Conservation (phyloP, 768 basidiomycete species). For the Boletus huronensis region DNA sequence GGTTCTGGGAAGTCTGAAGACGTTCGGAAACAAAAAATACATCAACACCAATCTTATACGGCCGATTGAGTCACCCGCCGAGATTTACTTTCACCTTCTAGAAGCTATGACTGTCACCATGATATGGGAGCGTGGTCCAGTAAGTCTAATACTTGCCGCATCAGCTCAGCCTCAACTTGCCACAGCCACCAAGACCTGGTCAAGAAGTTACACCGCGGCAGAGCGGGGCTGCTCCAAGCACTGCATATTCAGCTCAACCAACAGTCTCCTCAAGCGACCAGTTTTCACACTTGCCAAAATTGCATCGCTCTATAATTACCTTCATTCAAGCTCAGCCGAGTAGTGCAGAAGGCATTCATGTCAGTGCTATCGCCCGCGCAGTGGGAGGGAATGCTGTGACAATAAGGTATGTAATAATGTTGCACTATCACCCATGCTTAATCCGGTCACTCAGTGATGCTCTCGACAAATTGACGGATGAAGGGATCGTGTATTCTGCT, state of each 20-base stretch:
- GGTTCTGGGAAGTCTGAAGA: constrained; percentile 78
- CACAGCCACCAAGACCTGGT: constrained; percentile 34
- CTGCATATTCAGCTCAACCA: constrained; percentile 43
- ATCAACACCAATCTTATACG: constrained; percentile 78
- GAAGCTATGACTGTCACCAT: constrained; percentile 72
- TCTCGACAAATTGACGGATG: constrained; percentile 73
- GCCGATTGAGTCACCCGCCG: constrained; percentile 62
- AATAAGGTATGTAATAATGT: constrained; percentile 52
- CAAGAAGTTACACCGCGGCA: constrained; percentile 14
- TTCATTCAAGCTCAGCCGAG: constrained; percentile 51
- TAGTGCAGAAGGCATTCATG: constrained; percentile 66
- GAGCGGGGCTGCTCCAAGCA: constrained; percentile 20
- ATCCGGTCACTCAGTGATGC: constrained; percentile 49
- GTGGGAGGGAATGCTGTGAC: constrained; percentile 54
- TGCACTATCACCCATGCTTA: not conserved
- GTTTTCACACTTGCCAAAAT: constrained; percentile 52
- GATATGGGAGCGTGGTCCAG: constrained; percentile 62
- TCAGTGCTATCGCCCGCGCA: constrained; percentile 65
- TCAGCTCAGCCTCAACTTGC: not conserved
- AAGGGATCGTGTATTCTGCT: constrained; percentile 76
- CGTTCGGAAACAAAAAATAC: constrained; percentile 76
- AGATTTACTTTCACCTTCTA: constrained; percentile 77
- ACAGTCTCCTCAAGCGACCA: constrained; percentile 36
- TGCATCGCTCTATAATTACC: constrained; percentile 64
- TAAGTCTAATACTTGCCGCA: constrained; percentile 32